Conservation (phyloP, 192 early-diverging fungal species). For the Neocallimastix lanati region DNA sequence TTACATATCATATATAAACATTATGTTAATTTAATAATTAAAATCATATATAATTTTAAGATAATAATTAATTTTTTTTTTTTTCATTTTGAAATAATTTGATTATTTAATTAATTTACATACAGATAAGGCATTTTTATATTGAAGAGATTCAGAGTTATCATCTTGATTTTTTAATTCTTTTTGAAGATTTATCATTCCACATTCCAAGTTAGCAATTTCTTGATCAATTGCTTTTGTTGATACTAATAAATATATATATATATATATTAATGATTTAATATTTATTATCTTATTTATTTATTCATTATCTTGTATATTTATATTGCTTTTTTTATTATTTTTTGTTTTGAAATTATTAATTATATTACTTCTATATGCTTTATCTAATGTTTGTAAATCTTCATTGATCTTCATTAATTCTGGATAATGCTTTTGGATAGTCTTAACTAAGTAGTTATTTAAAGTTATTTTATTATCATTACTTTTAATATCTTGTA, state of each 20-base stretch:
- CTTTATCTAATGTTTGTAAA: conserved; percentile 19
- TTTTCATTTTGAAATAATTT: too few relatives aligned
- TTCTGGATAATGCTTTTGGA: conserved; percentile 24
- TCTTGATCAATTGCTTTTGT: neutral
- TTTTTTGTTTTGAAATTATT: too few relatives aligned
- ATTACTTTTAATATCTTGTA: conserved; percentile 22
- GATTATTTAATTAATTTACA: neutral
- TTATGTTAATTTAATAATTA: too few relatives aligned
- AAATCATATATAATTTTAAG: too few relatives aligned
- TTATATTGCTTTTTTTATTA: neutral
- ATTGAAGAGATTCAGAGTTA: neutral
- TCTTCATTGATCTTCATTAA: conserved; percentile 14
- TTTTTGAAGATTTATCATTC: neutral
- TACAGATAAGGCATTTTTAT: conserved; percentile 6
- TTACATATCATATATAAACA: too few relatives aligned
- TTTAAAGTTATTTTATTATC: conserved; percentile 20
- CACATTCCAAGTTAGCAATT: neutral
- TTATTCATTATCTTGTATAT: neutral
- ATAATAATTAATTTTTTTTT: too few relatives aligned
- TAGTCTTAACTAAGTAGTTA: conserved; percentile 21
- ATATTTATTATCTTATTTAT: too few relatives aligned
- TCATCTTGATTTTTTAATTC: neutral
- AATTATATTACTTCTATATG: conserved; percentile 13
- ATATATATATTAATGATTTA: too few relatives aligned
- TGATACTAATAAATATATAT: neutral